phyloP scores from a whole-genome alignment of 371 early-diverging fungal species.

The Mycotypha africana region DNA sequence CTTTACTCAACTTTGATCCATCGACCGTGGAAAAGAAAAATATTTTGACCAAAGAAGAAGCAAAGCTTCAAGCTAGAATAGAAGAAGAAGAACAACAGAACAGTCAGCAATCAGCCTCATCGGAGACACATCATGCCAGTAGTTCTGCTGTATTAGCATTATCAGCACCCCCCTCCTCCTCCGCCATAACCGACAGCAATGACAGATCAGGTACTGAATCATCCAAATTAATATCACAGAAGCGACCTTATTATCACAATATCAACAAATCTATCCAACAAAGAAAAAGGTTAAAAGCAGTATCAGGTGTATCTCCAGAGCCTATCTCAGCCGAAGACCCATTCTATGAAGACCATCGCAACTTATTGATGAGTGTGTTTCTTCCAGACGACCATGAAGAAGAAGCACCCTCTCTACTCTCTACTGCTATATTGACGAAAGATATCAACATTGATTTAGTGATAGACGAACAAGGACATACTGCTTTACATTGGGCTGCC shows the following conservation, averaged over 20 bases:
- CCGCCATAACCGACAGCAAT: too few relatives aligned
- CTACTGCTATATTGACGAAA: constrained; percentile 2
- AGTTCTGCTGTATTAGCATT: neutral
- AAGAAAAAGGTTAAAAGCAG: neutral
- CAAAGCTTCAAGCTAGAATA: neutral
- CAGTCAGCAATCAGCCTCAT: too few relatives aligned
- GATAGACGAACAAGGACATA: constrained; percentile 80
- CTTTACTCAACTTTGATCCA: constrained; percentile 61
- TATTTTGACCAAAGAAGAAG: constrained; percentile 5
- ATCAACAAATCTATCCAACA: neutral
- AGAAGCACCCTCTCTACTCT: constrained; percentile 52
- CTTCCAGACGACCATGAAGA: constrained; percentile 56
- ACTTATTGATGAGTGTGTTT: constrained; percentile 71
- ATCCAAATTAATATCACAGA: too few relatives aligned
- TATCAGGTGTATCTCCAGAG: neutral
- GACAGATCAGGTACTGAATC: too few relatives aligned
- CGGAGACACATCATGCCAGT: neutral
- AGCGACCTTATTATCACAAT: too few relatives aligned
- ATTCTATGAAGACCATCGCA: constrained; percentile 52
- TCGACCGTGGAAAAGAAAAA: constrained; percentile 22
- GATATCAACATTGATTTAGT: constrained; percentile 62
- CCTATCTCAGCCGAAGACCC: neutral
- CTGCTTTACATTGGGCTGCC: constrained; percentile 84
- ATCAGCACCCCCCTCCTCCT: neutral
- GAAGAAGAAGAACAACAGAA: constrained; percentile 5